Conservation (phyloP, 306 rosid genomes). For the Vachellia collinsii region DNA sequence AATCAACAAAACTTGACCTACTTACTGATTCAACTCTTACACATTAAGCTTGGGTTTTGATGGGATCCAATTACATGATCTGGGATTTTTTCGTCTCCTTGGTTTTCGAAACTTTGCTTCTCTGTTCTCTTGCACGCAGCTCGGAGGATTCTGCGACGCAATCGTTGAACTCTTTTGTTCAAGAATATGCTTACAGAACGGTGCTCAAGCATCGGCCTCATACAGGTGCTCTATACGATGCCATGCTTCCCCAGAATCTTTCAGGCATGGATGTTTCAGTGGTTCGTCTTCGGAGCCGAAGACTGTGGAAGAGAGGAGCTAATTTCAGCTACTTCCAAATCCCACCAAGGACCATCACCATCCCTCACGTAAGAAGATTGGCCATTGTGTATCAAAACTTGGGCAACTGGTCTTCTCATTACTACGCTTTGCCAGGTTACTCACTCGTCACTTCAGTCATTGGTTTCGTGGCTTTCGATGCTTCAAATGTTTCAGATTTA, state of each 20-base stretch:
- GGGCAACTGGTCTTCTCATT: constrained; percentile 73
- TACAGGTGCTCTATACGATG: constrained; percentile 66
- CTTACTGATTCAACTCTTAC: not conserved
- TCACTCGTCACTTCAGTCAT: constrained; percentile 67
- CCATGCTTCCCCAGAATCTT: constrained; percentile 62
- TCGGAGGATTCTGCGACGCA: constrained; percentile 45
- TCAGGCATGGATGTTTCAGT: constrained; percentile 74
- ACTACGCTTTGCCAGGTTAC: constrained; percentile 63
- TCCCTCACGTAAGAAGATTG: constrained; percentile 76
- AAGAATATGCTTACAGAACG: constrained; percentile 61
- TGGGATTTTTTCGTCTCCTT: constrained; percentile 45
- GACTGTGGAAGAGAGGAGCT: constrained; percentile 79
- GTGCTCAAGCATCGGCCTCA: constrained; percentile 56
- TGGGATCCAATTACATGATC: constrained; percentile 41
- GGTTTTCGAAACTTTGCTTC: constrained; percentile 35
- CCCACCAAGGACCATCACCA: constrained; percentile 71
- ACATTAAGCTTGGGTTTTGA: constrained; percentile 14
- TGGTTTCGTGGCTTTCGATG: constrained; percentile 83
- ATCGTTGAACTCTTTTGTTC: constrained; percentile 59
- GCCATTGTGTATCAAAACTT: constrained; percentile 72
- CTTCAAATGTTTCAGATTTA: constrained; percentile 54
- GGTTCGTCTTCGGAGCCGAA: constrained; percentile 67
- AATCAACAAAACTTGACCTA: not conserved
- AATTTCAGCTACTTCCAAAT: constrained; percentile 64
- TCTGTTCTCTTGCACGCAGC: constrained; percentile 49